Conservation (phyloP, 805 yeast genomes). For the Ogataea nitratoaversa region DNA sequence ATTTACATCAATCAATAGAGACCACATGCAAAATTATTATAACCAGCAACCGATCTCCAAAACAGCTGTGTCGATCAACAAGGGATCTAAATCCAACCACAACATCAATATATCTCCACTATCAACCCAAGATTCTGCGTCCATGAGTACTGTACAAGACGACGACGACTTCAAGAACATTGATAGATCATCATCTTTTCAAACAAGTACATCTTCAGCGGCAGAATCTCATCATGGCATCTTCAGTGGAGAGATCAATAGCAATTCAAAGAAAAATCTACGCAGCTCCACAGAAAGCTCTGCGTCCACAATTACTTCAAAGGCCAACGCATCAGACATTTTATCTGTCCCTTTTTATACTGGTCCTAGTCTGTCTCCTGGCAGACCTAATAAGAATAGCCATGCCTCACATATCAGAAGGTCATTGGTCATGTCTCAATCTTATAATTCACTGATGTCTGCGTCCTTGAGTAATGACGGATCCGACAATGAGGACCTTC, state of each 20-base stretch:
- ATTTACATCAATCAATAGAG: too few relatives aligned
- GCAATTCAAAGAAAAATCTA: constrained; percentile 2
- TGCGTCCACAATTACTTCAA: constrained; percentile 3
- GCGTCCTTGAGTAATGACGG: too few relatives aligned
- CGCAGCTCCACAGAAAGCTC: constrained; percentile 1
- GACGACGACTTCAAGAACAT: constrained; percentile 30
- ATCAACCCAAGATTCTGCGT: constrained; percentile 24
- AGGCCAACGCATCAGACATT: constrained; percentile 11
- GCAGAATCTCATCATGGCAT: constrained; percentile 5
- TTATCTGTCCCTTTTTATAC: constrained; percentile 21
- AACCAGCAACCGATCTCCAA: too few relatives aligned
- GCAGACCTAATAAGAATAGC: constrained; percentile 16
- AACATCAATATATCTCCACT: background rate
- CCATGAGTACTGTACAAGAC: constrained; percentile 31
- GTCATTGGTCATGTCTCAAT: constrained; percentile 31
- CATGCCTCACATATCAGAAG: constrained; percentile 30
- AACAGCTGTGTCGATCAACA: too few relatives aligned
- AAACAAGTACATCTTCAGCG: constrained; percentile 33
- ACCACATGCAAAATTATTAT: too few relatives aligned
- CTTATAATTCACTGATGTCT: constrained; percentile 30
- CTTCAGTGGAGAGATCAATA: too few relatives aligned
- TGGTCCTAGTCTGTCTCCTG: constrained; percentile 27
- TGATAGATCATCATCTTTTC: constrained; percentile 34
- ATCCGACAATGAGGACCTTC: background rate
- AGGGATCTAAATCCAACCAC: background rate